Percentiles rank a stretch among this genome's conserved stretches.
phyloP scores from a whole-genome alignment of 176 grass and related monocot genomes.

The Bonia amplexicaulis region DNA sequence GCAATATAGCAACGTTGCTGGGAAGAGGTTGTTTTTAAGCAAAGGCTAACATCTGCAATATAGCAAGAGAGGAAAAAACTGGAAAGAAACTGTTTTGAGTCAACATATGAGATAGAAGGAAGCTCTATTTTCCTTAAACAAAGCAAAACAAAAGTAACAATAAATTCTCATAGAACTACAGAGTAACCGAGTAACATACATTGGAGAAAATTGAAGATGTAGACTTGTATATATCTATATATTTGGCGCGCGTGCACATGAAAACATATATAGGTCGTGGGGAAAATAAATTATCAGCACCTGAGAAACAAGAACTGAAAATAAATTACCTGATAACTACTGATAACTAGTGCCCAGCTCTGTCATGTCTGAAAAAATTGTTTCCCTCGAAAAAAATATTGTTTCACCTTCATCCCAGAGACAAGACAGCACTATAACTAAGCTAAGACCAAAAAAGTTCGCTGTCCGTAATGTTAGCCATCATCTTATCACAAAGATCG shows the following conservation, averaged over 20 bases:
- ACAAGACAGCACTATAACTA: neutral
- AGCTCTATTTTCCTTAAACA: too few relatives aligned
- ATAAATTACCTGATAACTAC: neutral
- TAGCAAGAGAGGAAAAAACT: too few relatives aligned
- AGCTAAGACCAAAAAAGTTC: neutral
- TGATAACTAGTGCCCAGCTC: neutral
- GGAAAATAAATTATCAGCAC: neutral
- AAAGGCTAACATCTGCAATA: too few relatives aligned
- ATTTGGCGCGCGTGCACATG: neutral
- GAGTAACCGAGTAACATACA: neutral
- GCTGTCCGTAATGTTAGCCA: neutral
- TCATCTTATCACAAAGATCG: neutral
- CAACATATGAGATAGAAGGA: too few relatives aligned
- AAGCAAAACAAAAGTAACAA: too few relatives aligned
- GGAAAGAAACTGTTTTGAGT: too few relatives aligned
- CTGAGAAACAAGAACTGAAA: neutral
- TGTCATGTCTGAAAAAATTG: neutral
- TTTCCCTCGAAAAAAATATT: neutral
- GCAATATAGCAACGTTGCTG: too few relatives aligned
- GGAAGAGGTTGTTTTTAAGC: too few relatives aligned
- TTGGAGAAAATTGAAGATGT: neutral
- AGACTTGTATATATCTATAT: neutral
- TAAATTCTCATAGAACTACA: too few relatives aligned
- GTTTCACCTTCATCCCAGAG: neutral
- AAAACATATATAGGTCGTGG: neutral